These are phyloP conservation scores for Jaapia argillacea DNA, from an alignment of 768 basidiomycete species.

Conservation along the genomic window DNA sequence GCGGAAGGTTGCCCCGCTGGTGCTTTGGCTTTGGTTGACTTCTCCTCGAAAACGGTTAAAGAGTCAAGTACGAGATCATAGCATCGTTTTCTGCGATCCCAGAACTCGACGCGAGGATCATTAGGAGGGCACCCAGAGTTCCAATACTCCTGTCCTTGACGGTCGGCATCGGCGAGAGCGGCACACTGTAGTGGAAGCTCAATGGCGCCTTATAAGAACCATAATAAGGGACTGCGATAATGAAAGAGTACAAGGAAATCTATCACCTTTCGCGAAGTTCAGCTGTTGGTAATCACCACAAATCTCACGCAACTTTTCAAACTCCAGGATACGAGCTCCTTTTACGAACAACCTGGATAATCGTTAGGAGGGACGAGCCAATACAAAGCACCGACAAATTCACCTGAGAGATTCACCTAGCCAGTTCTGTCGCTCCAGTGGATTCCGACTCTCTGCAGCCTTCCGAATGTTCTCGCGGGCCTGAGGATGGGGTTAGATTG, in stretches of 20 bases:
- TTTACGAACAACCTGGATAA: conserved; percentile 70
- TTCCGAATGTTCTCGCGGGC: conserved; percentile 91
- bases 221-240: background rate
- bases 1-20: conserved; percentile 17
- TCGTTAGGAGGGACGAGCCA: background rate
- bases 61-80: conserved; percentile 83
- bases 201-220: conserved; percentile 50
- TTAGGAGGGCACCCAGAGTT: conserved; percentile 42
- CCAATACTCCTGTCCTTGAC: conserved; percentile 72
- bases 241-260: background rate
- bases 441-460: conserved; percentile 73
- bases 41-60: conserved; percentile 69
- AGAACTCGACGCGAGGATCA: conserved; percentile 42
- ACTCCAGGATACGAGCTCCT: conserved; percentile 75
- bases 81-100: conserved; percentile 56
- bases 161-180: conserved; percentile 64
- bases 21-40: conserved; percentile 22
- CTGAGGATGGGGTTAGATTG: conserved; percentile 24
- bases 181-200: conserved; percentile 83
- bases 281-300: conserved; percentile 84
- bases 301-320: conserved; percentile 78
- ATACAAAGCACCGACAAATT: conserved; percentile 8
- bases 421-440: conserved; percentile 65
- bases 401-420: conserved; percentile 84
- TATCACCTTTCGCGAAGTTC: conserved; percentile 69